Base-by-base conservation (phyloP, 257 asterid genomes). In the Scutellaria baicalensis region DNA sequence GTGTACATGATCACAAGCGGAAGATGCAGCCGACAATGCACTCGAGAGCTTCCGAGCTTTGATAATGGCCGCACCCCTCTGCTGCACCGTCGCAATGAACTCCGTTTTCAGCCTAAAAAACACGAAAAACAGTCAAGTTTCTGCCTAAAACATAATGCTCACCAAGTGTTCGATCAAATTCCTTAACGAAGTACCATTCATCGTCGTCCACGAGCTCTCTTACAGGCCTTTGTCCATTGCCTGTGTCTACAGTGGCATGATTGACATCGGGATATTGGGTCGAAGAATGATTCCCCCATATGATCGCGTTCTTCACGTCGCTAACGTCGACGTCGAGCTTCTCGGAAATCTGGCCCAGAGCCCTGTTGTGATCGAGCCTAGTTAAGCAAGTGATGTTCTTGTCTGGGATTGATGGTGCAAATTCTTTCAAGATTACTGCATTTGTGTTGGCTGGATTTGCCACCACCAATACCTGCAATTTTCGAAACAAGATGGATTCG, bases 241-340 rank as follows among this genome's bases (percentile, higher is more conserved):
- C 44, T 0, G 88, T 86, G 54, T 61, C 42, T 5, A 81, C 91
- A 2, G 82, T 79, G 1, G 96, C 92, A 33, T 92, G 95, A 48
- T 78, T 87, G n/a, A 79, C 83, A 48, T 89, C 98, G 0, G 98
- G 96, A 83, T 86, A 92, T 56, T 88, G 98, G 40, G 95, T 85
- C 8, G 96, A 92, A 20, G 97, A 89, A 70, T 89, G 98, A 61
- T 92, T 92, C 10, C 98, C 96, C 98, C 98, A 92, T 18, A 92
- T 78, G 77, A 86, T 82, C n/a, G 88, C 84, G 52, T 92, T 92
- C 81, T 84, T 87, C 14, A 89, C 86, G 23, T 92, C 88, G 11
- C 83, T 74, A 3, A 83, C 95, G 13, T 81, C 78, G 11, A 88
- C 83, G n/a, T 89, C 65, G 11, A 92, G 79, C 74, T 31, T 84